Evolutionary conservation across 176 grass and related monocot species (phyloP).

Genomic region (Aegilops speltoides): DNA sequence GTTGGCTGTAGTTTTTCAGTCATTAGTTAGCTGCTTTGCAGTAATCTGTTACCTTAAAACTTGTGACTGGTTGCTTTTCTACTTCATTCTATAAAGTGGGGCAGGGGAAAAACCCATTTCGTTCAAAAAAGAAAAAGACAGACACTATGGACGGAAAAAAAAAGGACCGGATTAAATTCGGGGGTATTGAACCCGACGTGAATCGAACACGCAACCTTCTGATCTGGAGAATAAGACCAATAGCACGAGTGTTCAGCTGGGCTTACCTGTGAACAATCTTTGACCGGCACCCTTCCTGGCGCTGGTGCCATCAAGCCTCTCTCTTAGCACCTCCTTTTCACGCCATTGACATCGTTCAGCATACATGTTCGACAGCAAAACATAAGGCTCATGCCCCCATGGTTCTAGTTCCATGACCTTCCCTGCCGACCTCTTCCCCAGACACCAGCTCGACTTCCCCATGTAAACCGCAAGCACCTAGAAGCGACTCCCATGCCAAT

Average conservation of each 20-base stretch:
- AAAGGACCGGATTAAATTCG: neutral
- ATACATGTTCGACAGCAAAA: conserved; percentile 12
- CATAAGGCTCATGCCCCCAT: conserved; percentile 28
- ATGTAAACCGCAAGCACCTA: conserved; percentile 29
- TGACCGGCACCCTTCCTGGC: conserved; percentile 27
- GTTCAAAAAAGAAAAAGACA: no score
- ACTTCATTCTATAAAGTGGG: no score
- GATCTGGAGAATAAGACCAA: conserved; percentile 59
- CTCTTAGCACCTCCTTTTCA: conserved; percentile 32
- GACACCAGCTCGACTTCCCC: conserved; percentile 28
- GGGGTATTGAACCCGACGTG: conserved; percentile 96
- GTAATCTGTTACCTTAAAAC: no score
- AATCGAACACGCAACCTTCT: conserved; percentile 99
- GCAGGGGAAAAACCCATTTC: no score
- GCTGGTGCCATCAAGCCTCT: conserved; percentile 28
- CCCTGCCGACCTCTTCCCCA: conserved; percentile 31
- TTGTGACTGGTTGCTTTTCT: no score
- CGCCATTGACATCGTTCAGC: conserved; percentile 19
- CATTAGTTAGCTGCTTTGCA: no score
- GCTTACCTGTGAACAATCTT: conserved; percentile 39
- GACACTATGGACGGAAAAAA: no score
- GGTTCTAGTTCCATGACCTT: conserved; percentile 53
- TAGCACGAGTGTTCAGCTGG: neutral
- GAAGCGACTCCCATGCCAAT: conserved; percentile 50
- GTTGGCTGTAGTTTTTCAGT: no score